Base-by-base conservation (phyloP, 1,284 basidiomycete genomes). In the Leccinum pallidistipes region DNA sequence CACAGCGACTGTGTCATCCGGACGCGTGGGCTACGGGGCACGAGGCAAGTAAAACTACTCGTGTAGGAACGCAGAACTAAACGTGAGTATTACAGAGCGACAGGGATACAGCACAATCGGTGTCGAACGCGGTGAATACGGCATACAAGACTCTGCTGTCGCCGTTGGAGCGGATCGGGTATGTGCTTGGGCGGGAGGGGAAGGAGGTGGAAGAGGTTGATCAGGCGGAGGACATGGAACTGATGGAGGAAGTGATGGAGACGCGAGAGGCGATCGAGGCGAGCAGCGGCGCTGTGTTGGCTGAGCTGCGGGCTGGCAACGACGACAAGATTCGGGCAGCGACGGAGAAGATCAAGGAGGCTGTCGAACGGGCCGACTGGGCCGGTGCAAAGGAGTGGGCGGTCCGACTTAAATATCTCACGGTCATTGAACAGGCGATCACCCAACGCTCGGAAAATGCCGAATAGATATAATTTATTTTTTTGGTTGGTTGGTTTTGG, bases 161-260 rank as follows among this genome's bases (percentile, higher is more conserved):
- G 59, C 91, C 92, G 2, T 75, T 90, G 34, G 76, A 81, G 29
- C 84, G 91, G 38, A 85, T 84, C 27, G 85, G 88, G 69, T 93
- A 94, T 66, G 84, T 93, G 62, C 81, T 97, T 12, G 77, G 81
- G 31, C 79, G 80, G 57, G 83, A 92, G 65, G 86, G 87, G 7
- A 65, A 84, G 38, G 80, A 81, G 9, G 79, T 88, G 32, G 79
- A 79, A 3, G 95, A 97, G 76, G 80, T 79, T n/a, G 95, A 97
- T 66, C 83, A 86, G 57, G 73, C 91, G 31, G 85, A 90, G 7
- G 91, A 97, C 71, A 77, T 85, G 36, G 83, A 80, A 54, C 83
- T 97, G 55, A 82, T 97, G 62, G 82, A 83, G 73, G 86, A 92
- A 67, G 85, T 97, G 51, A 88, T 97, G 83, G 89, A 94, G 67